Evolutionary conservation across 2,329 filamentous ascomycete species (phyloP), one percentile per base, ranked within the genome.

Genomic region (Domatiomyces globalis): DNA sequence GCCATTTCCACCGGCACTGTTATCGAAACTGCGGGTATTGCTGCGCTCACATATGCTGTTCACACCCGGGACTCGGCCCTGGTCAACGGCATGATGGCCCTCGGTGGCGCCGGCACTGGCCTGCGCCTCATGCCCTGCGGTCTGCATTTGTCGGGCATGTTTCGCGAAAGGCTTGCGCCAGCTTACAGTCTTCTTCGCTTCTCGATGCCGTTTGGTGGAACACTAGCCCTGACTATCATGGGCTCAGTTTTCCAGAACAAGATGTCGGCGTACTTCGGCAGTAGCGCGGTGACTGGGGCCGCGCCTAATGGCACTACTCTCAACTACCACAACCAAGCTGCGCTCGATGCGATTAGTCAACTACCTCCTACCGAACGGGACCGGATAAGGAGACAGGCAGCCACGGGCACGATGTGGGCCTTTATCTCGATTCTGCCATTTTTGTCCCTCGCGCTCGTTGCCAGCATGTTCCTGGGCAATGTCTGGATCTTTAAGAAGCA

Each of bases 241-340:
- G 75, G 79, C 12, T 73, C 76, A 7, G 80, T 85, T 1, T 84
- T 84, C 63, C 83, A 83, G 61, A 85, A 85, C 49, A 71, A 74
- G 49, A 57, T 70, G 59, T 50, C 62, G 56, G 4, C 50, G 42
- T 48, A 56, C 45, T 52, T 68, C n/a, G 57, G 50, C 5, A 48
- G 53, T 1, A 45, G 45, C 18, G 51, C 51, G 55, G 67, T 63
- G 4, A 65, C 64, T 59, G 15, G 18, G n/a, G 10, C 9, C 10
- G 10, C n/a, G 10, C 10, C 10, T 19, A 22, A 6, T 17, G 18
- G 63, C 63, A 55, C 54, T 52, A 47, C 50, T 42, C 44, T 62
- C 49, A 61, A 67, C 51, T 54, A 69, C 49, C 57, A 67, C 46
- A 55, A 65, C 49, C 52, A 67, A 20, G 49, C 67, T 53, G 68